These are phyloP conservation scores for Drechslerella dactyloides DNA, from an alignment of 2,329 filamentous ascomycete species.

Conservation along the genomic window DNA sequence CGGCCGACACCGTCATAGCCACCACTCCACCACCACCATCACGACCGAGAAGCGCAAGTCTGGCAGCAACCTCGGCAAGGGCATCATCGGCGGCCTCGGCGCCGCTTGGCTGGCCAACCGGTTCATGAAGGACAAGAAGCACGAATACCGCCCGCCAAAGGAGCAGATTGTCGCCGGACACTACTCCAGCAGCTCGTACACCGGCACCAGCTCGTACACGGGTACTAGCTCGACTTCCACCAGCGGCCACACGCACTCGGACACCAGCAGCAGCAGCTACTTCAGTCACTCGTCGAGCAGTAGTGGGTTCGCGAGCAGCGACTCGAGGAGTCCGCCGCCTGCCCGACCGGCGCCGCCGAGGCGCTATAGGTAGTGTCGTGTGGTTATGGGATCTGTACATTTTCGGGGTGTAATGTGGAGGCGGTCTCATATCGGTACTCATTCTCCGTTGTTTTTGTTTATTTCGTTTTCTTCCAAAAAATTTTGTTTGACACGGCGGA, in stretches of 20 bases:
- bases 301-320: slow-evolving; percentile 47
- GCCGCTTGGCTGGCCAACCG: slow-evolving; percentile 36
- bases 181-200: slow-evolving; percentile 14
- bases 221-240: slow-evolving; percentile 35
- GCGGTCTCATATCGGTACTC: neutral
- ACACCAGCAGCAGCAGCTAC: slow-evolving; percentile 45
- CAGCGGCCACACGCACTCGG: slow-evolving; percentile 29
- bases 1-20: slow-evolving; percentile 37
- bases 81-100: slow-evolving; percentile 36
- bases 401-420: neutral
- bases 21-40: slow-evolving; percentile 37
- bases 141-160: slow-evolving; percentile 33
- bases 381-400: neutral
- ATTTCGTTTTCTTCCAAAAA: neutral
- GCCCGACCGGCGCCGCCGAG: slow-evolving; percentile 37
- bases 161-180: slow-evolving; percentile 30
- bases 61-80: slow-evolving; percentile 25
- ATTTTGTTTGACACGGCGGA: slow-evolving; percentile 19
- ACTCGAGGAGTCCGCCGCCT: slow-evolving; percentile 37
- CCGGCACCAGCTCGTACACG: slow-evolving; percentile 34
- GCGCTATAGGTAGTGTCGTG: slow-evolving; percentile 33
- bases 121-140: slow-evolving; percentile 32
- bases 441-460: slow-evolving; percentile 30
- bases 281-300: slow-evolving; percentile 50
- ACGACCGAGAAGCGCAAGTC: slow-evolving; percentile 34